Base-by-base conservation (phyloP, 2,329 filamentous ascomycete genomes). In the Pestalotiopsis sp. region DNA sequence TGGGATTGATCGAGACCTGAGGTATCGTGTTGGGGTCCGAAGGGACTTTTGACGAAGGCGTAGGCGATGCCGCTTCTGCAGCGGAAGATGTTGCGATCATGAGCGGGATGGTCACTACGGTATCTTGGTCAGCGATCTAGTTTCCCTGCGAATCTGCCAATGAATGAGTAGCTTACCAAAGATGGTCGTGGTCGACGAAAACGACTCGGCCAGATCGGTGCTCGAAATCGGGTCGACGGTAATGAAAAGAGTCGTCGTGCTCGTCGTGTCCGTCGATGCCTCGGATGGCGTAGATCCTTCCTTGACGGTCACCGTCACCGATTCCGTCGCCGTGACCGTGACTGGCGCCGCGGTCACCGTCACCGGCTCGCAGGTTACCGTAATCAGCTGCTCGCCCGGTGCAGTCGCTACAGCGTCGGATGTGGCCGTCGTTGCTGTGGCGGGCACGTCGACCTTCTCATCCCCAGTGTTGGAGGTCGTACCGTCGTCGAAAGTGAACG, bases 401-500 rank as follows among this genome's bases (percentile, higher is more conserved):
- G 52, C 36, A 6, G 52, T 31, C n/a, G 63, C 63, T 6, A 25
- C 27, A 6, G n/a, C 49, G 3, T 45, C 57, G 6, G 63, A 20
- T 45, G 27, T 27, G 17, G 52, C 17, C 12, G 65, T 23, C 27
- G 65, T 60, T 20, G 49, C n/a, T 38, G 59, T 36, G 17, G 61
- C 67, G 4, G 45, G 41, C 39, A 17, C 20, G 25, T 61, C 59
- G 17, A 41, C 59, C 23, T 20, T 41, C 14, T 45, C 65, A 4
- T 36, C 49, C 31, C 17, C 41, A 17, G 12, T 38, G 4, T 60
- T 56, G 3, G 52, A 59, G n/a, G 36, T 36, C 9, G 39, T 36
- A 23, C 69, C 70, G n/a, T 36, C 59, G 17, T 67, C 70, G 41
- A 78, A 75, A 14, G 71, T 72, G 69, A 88, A 89, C 0, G 77